These are phyloP conservation scores for Plasmopara viticola DNA, from an alignment of 352 stramenopile species.

Conservation along the genomic window DNA sequence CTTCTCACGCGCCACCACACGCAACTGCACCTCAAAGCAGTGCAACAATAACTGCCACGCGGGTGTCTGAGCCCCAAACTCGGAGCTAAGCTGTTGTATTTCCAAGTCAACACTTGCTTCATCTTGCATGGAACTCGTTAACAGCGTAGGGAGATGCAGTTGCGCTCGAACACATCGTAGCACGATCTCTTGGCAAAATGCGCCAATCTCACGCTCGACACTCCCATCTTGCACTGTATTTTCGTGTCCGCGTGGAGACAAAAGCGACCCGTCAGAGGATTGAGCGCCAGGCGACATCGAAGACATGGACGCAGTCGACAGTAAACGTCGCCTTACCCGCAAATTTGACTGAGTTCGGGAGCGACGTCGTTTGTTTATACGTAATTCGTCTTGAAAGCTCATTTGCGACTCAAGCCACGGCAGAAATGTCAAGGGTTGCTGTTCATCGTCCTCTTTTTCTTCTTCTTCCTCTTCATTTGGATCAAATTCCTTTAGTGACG, in stretches of 20 bases:
- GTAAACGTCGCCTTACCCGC: conserved; percentile 22
- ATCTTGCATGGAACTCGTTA: conserved; percentile 35
- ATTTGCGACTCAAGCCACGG: conserved; percentile 50
- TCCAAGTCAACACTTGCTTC: conserved; percentile 44
- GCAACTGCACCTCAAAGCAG: conserved; percentile 51
- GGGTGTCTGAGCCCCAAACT: conserved; percentile 34
- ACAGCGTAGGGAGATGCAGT: conserved; percentile 46
- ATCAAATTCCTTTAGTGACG: conserved; percentile 11
- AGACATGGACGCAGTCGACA: conserved; percentile 29
- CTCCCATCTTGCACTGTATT: conserved; percentile 22
- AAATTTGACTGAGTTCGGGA: conserved; percentile 38
- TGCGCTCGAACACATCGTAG: conserved; percentile 36
- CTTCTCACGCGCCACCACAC: conserved; percentile 41
- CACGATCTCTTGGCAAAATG: conserved; percentile 53
- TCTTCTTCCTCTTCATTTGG: conserved; percentile 30
- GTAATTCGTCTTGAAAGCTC: conserved; percentile 39
- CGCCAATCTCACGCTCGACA: conserved; percentile 36
- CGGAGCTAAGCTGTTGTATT: conserved; percentile 41
- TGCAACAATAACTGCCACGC: conserved; percentile 57
- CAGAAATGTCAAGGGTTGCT: conserved; percentile 35
- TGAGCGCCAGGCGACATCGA: conserved; percentile 21
- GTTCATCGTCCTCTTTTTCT: conserved; percentile 28
- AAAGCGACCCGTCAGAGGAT: conserved; percentile 14
- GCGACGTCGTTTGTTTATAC: conserved; percentile 32
- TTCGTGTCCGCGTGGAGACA: conserved; percentile 11